phyloP scores from a whole-genome alignment of 2,329 filamentous ascomycete species.

The Shiraia sp. region DNA sequence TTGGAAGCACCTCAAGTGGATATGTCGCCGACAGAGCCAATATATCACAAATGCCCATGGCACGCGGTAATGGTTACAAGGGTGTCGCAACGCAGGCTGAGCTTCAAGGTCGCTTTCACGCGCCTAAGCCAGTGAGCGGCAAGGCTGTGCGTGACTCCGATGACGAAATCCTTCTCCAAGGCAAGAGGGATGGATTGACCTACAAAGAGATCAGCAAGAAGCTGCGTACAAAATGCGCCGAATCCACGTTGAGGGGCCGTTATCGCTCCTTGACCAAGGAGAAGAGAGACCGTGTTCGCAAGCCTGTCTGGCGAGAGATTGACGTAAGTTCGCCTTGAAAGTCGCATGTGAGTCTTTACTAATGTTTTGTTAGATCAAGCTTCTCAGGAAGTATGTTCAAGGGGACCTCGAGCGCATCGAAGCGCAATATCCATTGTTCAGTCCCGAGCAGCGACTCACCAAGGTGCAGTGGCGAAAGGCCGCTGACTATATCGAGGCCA shows the following conservation, averaged over 20 bases:
- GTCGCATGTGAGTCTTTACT: slow-evolving; percentile 2
- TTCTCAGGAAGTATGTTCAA: slow-evolving; percentile 28
- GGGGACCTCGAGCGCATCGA: slow-evolving; percentile 26
- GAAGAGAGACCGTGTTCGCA: slow-evolving; percentile 64
- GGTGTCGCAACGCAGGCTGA: background rate
- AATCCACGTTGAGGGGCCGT: slow-evolving; percentile 73
- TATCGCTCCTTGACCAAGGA: slow-evolving; percentile 68
- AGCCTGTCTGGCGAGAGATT: slow-evolving; percentile 64
- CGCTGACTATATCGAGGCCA: slow-evolving; percentile 55
- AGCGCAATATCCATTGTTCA: slow-evolving; percentile 7
- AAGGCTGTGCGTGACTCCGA: slow-evolving; percentile 23
- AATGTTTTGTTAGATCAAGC: slow-evolving; percentile 21
- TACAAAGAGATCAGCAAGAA: slow-evolving; percentile 65
- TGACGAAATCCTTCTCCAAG: slow-evolving; percentile 53
- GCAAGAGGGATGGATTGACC: slow-evolving; percentile 60
- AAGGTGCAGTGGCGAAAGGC: slow-evolving; percentile 65
- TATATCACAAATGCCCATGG: background rate
- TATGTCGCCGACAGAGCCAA: background rate
- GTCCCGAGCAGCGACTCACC: slow-evolving; percentile 19
- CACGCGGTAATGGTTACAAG: background rate
- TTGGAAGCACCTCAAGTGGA: too few relatives aligned
- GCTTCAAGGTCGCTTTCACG: slow-evolving; percentile 4
- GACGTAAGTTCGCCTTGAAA: slow-evolving; percentile 61
- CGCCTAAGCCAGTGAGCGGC: background rate
- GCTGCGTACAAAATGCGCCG: slow-evolving; percentile 64